Evolutionary conservation across 495 filamentous ascomycete species (phyloP).

Genomic region (Aspergillus biplanus): DNA sequence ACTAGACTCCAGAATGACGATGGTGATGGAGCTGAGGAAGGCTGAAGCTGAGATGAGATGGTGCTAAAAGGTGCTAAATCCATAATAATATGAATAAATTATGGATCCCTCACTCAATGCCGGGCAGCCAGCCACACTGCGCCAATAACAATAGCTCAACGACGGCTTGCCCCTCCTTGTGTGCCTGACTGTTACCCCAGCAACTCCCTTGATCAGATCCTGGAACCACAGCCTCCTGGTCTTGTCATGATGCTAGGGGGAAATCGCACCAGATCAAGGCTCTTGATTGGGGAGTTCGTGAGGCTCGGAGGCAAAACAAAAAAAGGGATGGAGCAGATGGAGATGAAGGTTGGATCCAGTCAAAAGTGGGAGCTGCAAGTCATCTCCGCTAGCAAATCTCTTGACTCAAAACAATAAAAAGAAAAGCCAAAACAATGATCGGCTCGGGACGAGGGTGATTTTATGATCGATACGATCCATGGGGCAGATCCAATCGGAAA

Average conservation of each 20-base stretch:
- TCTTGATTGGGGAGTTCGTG: conserved; percentile 16
- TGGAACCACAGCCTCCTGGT: conserved; percentile 5
- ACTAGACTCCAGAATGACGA: conserved; percentile 5
- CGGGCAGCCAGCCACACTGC: no score
- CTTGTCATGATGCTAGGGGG: conserved; percentile 5
- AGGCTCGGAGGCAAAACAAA: conserved; percentile 12
- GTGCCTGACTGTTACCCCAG: conserved; percentile 33
- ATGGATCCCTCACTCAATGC: no score
- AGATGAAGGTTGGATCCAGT: conserved; percentile 6
- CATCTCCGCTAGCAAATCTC: conserved; percentile 11
- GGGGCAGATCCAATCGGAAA: neutral
- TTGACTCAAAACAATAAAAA: conserved; percentile 6
- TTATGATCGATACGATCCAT: conserved; percentile 6
- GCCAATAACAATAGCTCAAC: neutral
- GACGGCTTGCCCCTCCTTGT: neutral
- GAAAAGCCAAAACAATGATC: conserved; percentile 2
- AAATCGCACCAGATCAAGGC: conserved; percentile 18
- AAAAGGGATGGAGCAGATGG: conserved; percentile 1
- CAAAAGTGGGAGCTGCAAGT: conserved; percentile 20
- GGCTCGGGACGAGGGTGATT: neutral
- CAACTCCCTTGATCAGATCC: conserved; percentile 37
- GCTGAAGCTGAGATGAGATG: conserved; percentile 4
- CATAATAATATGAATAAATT: neutral
- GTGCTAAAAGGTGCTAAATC: neutral
- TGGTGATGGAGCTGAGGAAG: neutral